Evolutionary conservation across 139 green algal genomes (phyloP), one percentile per base, ranked within the genome.

Genomic region (Gonium pectorale): DNA sequence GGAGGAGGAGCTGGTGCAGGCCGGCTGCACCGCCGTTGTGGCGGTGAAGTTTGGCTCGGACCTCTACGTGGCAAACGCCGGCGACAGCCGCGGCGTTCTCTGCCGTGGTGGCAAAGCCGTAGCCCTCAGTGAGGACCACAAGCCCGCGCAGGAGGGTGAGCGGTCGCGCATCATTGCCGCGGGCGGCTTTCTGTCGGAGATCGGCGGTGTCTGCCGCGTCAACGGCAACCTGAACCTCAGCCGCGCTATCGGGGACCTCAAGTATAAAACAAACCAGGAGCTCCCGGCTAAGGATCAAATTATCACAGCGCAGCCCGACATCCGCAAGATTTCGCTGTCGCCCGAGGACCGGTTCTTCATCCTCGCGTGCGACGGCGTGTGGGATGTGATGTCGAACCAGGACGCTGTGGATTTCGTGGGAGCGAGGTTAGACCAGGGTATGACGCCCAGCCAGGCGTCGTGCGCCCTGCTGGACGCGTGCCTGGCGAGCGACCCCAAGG

Each of bases 171-270:
- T 98, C 74, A 90, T 94, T 40, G 91, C 91, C 15, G 96, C 96
- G 15, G 96, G 96, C n/a, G 88, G 88, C 41, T 92, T 92, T 64
- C 68, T 92, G 6, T 84, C 67, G 43, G 88, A 92, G 43, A 90
- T 92, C 33, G 88, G 88, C 8, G 88, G 88, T 6, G 88, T 92
- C 17, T 87, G 83, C 67, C 89, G 96, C 35, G 96, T 99, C 0
- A 99, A 99, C 77, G 96, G 96, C 87, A 98, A 98, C 86, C 92
- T 99, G 5, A 98, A 98, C 88, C 90, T 99, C 81, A 97, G 93
- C 6, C 92, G 97, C 40, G 98, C 97, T 0, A 98, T 99, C 73
- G 97, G 97, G 0, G 97, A 99, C 87, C 90, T 99, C 56, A 96
- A 96, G 80, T 99, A 99, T 89, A 99, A 99, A 92, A 86, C 73